Base-by-base conservation (phyloP, 805 yeast species). In the Maudiozyma barnettii region DNA sequence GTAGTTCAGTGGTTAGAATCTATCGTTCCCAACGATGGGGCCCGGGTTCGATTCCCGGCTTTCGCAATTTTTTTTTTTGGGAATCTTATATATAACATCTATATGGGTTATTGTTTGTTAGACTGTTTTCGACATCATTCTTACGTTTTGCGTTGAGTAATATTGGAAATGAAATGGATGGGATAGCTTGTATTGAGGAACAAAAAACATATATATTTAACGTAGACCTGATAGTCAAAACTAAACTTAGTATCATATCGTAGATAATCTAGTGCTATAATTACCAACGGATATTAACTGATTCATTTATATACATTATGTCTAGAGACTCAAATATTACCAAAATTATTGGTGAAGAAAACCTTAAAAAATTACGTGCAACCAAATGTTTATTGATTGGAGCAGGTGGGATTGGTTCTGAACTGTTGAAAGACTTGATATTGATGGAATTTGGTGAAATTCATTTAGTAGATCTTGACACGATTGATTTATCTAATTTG, bases 351-450 rank as follows among this genome's bases (percentile, higher is more conserved):
- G 68, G 68, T 6, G 31, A 49, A 21, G 57, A 61, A 23, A 59
- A 52, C 39, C 57, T 51, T 40, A 50, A 50, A 6, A 59, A 56
- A 30, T 45, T 65, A 8, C 60, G 63, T 16, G 19, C 61, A 47
- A 52, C 84, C 6, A 82, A 78, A 51, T 86, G 89, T 13, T 68
- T 90, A 26, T 69, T 90, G 66, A 95, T 90, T 2, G 98, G 98
- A 4, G 95, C 97, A 1, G 98, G 98, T 29, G 98, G 98, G 6
- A 89, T 90, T 53, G 98, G 98, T 2, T 90, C 96, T 63, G 98
- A 90, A 63, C 68, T 90, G 41, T 69, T 90, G 49, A 90, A 90
- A 60, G 84, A 90, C 59, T 69, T 90, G 44, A 78, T 86, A 5
- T 66, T 88, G 52, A 72, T 85, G 63, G 90, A 93, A 7, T 83